Conservation (phyloP, 371 early-diverging fungal genomes). For the Mucor sp. region DNA sequence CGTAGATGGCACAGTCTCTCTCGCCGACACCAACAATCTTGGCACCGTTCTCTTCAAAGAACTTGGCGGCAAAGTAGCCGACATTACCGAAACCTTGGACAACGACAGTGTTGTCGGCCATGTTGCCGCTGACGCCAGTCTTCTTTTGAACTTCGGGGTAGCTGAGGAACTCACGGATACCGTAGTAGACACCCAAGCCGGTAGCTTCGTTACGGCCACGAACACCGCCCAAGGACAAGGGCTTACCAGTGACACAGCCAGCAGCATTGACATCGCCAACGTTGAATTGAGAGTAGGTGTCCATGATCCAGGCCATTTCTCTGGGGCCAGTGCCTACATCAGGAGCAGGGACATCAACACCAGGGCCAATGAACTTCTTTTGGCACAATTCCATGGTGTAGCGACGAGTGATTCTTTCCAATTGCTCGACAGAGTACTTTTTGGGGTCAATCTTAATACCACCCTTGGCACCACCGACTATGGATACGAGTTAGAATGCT, state of each 20-base stretch:
- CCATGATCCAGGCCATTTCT: constrained; percentile 93
- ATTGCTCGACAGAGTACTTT: constrained; percentile 74
- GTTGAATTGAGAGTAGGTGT: constrained; percentile 90
- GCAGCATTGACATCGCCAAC: constrained; percentile 81
- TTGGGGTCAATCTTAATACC: constrained; percentile 84
- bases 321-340: constrained; percentile 89
- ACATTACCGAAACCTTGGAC: constrained; percentile 94
- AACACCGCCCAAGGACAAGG: constrained; percentile 85
- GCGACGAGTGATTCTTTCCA: constrained; percentile 89
- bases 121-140: constrained; percentile 70
- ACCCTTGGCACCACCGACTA: constrained; percentile 83
- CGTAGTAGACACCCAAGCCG: constrained; percentile 88
- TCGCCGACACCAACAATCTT: constrained; percentile 84
- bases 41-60: constrained; percentile 85
- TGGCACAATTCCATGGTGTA: constrained; percentile 91
- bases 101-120: constrained; percentile 69
- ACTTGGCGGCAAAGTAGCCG: constrained; percentile 88
- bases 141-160: constrained; percentile 80
- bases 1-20: constrained; percentile 72
- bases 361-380: constrained; percentile 89
- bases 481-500: not conserved
- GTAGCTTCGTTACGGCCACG: constrained; percentile 92
- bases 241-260: constrained; percentile 91
- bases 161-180: constrained; percentile 81
- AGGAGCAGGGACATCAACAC: constrained; percentile 88